Evolutionary conservation across 306 rosid genomes (phyloP).

Genomic region (Medicago lupulina): DNA sequence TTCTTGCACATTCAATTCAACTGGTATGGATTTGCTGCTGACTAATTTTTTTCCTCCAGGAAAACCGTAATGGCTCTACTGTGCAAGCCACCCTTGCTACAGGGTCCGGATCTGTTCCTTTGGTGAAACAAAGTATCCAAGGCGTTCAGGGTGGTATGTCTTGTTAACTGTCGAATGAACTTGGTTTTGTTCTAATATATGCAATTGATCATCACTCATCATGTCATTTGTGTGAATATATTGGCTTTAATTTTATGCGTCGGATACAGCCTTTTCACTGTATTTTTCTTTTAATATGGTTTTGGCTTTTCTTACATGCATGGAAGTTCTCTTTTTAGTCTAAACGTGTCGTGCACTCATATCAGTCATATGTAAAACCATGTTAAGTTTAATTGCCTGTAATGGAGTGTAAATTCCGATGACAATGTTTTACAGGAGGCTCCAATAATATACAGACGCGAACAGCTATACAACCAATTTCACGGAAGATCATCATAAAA

Average conservation of each 20-base stretch:
- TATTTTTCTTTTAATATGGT: neutral
- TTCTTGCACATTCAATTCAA: neutral
- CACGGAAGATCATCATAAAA: slow-evolving; percentile 55
- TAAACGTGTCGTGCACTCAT: neutral
- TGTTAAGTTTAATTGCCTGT: slow-evolving; percentile 22
- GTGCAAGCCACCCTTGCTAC: slow-evolving; percentile 45
- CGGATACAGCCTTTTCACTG: slow-evolving; percentile 4
- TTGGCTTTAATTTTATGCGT: slow-evolving; percentile 2
- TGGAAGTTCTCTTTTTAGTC: slow-evolving; percentile 3
- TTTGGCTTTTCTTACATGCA: neutral
- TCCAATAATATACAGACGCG: slow-evolving; percentile 51
- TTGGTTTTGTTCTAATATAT: too few relatives aligned
- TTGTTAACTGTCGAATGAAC: slow-evolving; percentile 24
- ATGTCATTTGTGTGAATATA: neutral
- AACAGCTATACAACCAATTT: slow-evolving; percentile 45
- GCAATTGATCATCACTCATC: slow-evolving; percentile 1
- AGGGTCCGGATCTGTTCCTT: slow-evolving; percentile 47
- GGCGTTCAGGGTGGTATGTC: slow-evolving; percentile 69
- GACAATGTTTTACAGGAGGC: slow-evolving; percentile 54
- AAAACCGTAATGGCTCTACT: slow-evolving; percentile 44
- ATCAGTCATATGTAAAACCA: slow-evolving; percentile 6
- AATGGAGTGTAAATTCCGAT: slow-evolving; percentile 49
- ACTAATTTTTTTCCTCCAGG: slow-evolving; percentile 49
- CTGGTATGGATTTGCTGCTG: slow-evolving; percentile 31
- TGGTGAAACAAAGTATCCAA: slow-evolving; percentile 43